Evolutionary conservation across 176 grass and related monocot species (phyloP).

Genomic region (Coix lacrymajobi): DNA sequence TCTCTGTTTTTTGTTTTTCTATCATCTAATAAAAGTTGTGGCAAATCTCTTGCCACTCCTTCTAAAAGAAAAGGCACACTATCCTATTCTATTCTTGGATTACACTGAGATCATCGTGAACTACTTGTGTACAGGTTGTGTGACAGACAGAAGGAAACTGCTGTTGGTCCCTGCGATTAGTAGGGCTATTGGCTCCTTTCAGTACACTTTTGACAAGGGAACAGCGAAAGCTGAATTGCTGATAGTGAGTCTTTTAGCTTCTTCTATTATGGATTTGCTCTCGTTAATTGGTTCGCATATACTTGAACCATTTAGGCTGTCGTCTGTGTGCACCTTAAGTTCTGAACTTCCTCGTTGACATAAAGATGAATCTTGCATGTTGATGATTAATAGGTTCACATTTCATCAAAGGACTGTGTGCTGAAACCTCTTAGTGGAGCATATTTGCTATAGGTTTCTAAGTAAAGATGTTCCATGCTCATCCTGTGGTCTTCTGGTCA

Average conservation of each 20-base stretch:
- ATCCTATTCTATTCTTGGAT: neutral
- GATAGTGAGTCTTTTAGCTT: constrained; percentile 57
- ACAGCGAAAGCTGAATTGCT: constrained; percentile 62
- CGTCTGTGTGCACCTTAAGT: neutral
- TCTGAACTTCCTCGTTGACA: neutral
- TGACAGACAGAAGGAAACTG: constrained; percentile 52
- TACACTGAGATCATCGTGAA: neutral
- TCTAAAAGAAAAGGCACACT: neutral
- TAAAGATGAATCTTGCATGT: neutral
- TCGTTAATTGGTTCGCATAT: neutral
- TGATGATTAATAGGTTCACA: neutral
- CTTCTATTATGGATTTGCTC: neutral
- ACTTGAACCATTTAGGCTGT: neutral
- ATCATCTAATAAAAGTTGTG: neutral
- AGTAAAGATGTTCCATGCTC: neutral
- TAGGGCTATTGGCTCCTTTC: constrained; percentile 33
- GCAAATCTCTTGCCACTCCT: neutral
- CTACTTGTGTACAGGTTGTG: constrained; percentile 30
- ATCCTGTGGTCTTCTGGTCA: neutral
- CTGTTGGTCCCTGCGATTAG: constrained; percentile 58
- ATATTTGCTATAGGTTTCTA: neutral
- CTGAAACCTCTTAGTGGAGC: neutral
- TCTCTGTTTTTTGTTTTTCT: neutral
- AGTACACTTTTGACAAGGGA: constrained; percentile 36
- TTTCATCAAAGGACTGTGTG: neutral